A percentile compares a stretch with the other conserved stretches of the same genome.
These are phyloP conservation scores for Pseudogymnoascus sp. DNA, from an alignment of 2,329 filamentous ascomycete genomes.

Conservation along the genomic window DNA sequence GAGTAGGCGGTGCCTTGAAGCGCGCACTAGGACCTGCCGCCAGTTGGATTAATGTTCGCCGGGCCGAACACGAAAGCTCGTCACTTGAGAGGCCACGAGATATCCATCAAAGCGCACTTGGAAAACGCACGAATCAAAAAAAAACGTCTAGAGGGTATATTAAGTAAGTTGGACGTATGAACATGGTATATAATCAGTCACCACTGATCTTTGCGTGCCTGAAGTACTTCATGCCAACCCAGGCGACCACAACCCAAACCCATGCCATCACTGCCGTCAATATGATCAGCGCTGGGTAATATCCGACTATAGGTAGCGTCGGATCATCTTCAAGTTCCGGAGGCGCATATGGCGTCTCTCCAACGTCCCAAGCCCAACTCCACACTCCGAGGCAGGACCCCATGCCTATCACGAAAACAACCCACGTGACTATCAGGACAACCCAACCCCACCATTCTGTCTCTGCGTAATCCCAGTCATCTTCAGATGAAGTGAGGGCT, in stretches of 20 bases:
- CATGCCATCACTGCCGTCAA: slow-evolving; percentile 93
- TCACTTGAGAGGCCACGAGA: background rate
- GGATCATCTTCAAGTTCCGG: slow-evolving; percentile 92
- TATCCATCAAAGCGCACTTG: background rate
- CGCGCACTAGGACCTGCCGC: background rate
- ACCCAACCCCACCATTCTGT: slow-evolving; percentile 99
- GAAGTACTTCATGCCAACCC: slow-evolving; percentile 99
- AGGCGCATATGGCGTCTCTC: slow-evolving; percentile 88
- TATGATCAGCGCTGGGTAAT: slow-evolving; percentile 91
- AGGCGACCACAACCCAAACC: slow-evolving; percentile 96
- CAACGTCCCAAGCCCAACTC: slow-evolving; percentile 99
- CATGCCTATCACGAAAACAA: slow-evolving; percentile 94
- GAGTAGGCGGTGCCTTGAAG: background rate
- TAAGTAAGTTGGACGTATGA: slow-evolving; percentile 4
- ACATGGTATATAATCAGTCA: slow-evolving; percentile 2
- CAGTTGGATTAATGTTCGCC: background rate
- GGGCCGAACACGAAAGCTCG: background rate
- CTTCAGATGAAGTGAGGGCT: slow-evolving; percentile 35
- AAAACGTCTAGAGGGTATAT: slow-evolving; percentile 6
- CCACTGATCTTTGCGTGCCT: slow-evolving; percentile 76
- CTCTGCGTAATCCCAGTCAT: slow-evolving; percentile 81
- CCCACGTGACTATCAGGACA: slow-evolving; percentile 81
- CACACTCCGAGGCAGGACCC: slow-evolving; percentile 89
- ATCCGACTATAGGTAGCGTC: slow-evolving; percentile 89
- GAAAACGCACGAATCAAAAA: background rate